Evolutionary conservation across 176 grass and related monocot species (phyloP), one percentile per base, ranked within the genome.

Genomic region (Pharus latifolius): DNA sequence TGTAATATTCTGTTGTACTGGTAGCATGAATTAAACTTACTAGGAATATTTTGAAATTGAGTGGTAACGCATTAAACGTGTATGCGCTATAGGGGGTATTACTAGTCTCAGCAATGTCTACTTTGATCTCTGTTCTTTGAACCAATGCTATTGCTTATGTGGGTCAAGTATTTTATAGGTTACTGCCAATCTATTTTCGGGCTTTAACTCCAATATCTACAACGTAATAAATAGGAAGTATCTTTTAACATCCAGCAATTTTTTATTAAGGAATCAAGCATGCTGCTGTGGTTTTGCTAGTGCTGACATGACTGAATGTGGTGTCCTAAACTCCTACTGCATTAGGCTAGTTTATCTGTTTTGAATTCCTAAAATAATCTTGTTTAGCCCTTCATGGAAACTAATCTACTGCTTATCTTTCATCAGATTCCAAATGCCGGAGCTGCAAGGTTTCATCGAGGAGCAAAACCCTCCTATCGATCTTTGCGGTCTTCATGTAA

Each of bases 381-480:
- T 26, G 12, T 31, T 67, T 50, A 29, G 13, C 49, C 41, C 33
- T 50, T 8, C 26, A 53, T 3, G 13, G 4, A 38, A 61, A 12
- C 47, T 74, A 74, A 85, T 48, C n/a, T 9, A 45, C 63, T 71
- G 33, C 23, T 13, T 71, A 15, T 29, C 25, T 78, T 72, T 53
- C 41, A 89, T 48, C 73, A 92, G 78, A 62, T 26, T 82, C 56
- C 80, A 81, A 29, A 73, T 78, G 73, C 66, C 67, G 32, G 88
- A 96, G 29, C 60, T 81, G 40, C 85, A 89, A 72, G 78, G 77
- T 54, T 83, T 75, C 46, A 63, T 70, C 84, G 78, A 80, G 79
- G 91, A 84, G 52, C 84, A 84, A 78, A 88, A 92, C 46, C 85
- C 66, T 35, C 79, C 84, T 18, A 92, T 96, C 3, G 88, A 96